Conservation (phyloP, 768 basidiomycete species). For the Auricularia sp. region DNA sequence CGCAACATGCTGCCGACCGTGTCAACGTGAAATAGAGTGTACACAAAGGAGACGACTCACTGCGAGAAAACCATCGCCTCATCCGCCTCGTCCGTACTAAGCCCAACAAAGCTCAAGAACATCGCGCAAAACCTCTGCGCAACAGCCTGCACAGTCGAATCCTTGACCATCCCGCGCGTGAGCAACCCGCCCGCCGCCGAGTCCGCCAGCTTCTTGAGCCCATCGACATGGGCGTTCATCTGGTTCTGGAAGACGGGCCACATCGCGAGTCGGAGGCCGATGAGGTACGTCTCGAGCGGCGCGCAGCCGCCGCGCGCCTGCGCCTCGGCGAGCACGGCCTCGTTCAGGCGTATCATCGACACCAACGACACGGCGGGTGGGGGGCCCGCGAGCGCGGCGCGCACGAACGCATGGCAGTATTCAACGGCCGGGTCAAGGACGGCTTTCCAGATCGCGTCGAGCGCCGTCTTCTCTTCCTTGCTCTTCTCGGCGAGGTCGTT, state of each 20-base stretch:
- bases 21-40: neutral
- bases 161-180: conserved; percentile 53
- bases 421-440: conserved; percentile 86
- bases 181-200: conserved; percentile 57
- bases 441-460: conserved; percentile 78
- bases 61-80: conserved; percentile 96
- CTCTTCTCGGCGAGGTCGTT: neutral
- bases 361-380: conserved; percentile 72
- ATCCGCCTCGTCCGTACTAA: conserved; percentile 67
- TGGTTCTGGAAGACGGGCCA: conserved; percentile 92
- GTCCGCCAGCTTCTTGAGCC: conserved; percentile 75
- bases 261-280: conserved; percentile 71
- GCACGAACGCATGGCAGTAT: conserved; percentile 74
- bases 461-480: conserved; percentile 52
- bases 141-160: conserved; percentile 56
- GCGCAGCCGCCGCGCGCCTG: conserved; percentile 61
- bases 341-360: conserved; percentile 86
- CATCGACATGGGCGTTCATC: conserved; percentile 76
- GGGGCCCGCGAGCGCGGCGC: conserved; percentile 56
- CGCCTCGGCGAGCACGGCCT: conserved; percentile 64
- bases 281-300: conserved; percentile 74
- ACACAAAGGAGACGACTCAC: conserved; percentile 34
- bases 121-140: conserved; percentile 68
- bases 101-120: conserved; percentile 73
- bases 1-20: conserved; percentile 53